Evolutionary conservation across 2,329 filamentous ascomycete species (phyloP), one percentile per base, ranked within the genome.

Genomic region (Trichophyton schoenleinii): DNA sequence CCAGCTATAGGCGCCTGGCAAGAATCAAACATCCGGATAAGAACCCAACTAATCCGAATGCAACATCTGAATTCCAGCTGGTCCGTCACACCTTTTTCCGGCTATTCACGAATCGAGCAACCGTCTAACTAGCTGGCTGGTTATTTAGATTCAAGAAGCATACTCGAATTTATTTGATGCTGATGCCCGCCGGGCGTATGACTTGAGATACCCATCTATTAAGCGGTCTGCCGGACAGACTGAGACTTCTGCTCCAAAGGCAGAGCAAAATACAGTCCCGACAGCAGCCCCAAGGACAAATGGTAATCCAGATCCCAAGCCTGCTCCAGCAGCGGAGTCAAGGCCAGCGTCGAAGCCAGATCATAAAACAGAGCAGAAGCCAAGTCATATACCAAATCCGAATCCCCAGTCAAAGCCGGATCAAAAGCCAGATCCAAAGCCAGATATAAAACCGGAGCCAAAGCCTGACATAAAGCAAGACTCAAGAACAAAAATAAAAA

Each of bases 61-160:
- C 64, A 15, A 65, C 62, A 48, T 28, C 52, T 31, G 52, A 46
- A 28, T 65, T 65, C 60, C 66, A 67, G 42, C 60, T 59, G 42
- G 58, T 59, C n/a, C n/a, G 58, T 28, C 18, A 6, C 28, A n/a
- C 25, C 11, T 31, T 13, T 22, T 52, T 52, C 34, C 34, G 46
- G 20, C 11, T 13, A 22, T 6, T 13, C 46, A 44, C 20, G 13
- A 22, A 52, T 22, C 22, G 2, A 52, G 13, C 46, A 28, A 5
- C 46, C 8, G 28, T 55, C 31, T 34, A 34, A 55, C 52, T 18
- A 9, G 15, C n/a, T 52, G 34, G 25, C 52, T 18, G 52, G 15
- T 4, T 15, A 13, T 55, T 55, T 36, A 55, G 52, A 36, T 55
- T 36, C 15, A 20, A 3, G 52, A 55, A 36, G 52, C 52, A n/a